Percentiles rank a stretch among this genome's conserved stretches.
These are phyloP conservation scores for Stachybotrys echinatus DNA, from an alignment of 2,329 filamentous ascomycete genomes.

Conservation along the genomic window DNA sequence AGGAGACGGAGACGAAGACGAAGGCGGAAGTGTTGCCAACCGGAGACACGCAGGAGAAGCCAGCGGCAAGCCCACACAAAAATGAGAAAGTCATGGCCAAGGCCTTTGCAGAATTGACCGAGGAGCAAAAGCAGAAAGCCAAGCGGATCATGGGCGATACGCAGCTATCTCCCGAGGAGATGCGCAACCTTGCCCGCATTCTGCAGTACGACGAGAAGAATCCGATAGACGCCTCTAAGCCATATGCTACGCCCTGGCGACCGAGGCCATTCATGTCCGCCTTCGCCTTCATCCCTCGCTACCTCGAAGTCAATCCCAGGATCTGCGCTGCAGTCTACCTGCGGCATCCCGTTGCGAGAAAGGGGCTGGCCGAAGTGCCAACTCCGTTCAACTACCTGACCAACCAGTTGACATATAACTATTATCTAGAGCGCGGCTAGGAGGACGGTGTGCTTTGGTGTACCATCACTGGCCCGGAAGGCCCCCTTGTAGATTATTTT, in stretches of 20 bases:
- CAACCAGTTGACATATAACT: constrained; percentile 83
- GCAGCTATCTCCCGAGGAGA: constrained; percentile 41
- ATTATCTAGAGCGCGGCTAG: constrained; percentile 83
- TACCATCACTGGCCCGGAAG: constrained; percentile 7
- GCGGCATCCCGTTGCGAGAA: constrained; percentile 84
- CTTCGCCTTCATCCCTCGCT: constrained; percentile 91
- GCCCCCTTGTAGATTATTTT: constrained; percentile 11
- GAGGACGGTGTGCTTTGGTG: constrained; percentile 4
- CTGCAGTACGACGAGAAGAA: constrained; percentile 66
- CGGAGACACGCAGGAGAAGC: not conserved
- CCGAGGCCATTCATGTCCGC: constrained; percentile 82
- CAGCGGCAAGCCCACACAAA: not conserved
- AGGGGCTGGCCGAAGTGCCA: constrained; percentile 75
- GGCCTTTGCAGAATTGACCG: constrained; percentile 25
- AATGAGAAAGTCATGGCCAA: constrained; percentile 21
- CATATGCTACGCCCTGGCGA: constrained; percentile 87
- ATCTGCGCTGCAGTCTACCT: constrained; percentile 95
- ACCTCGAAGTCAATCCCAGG: constrained; percentile 96
- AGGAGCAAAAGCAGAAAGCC: constrained; percentile 25
- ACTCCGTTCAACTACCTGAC: constrained; percentile 69
- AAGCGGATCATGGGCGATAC: constrained; percentile 25
- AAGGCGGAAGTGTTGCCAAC: constrained; percentile 8
- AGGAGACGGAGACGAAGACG: constrained; percentile 10
- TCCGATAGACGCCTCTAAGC: constrained; percentile 68
- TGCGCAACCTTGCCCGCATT: constrained; percentile 46